phyloP scores from a whole-genome alignment of 2,329 filamentous ascomycete species.

The Colletotrichum destructivum region DNA sequence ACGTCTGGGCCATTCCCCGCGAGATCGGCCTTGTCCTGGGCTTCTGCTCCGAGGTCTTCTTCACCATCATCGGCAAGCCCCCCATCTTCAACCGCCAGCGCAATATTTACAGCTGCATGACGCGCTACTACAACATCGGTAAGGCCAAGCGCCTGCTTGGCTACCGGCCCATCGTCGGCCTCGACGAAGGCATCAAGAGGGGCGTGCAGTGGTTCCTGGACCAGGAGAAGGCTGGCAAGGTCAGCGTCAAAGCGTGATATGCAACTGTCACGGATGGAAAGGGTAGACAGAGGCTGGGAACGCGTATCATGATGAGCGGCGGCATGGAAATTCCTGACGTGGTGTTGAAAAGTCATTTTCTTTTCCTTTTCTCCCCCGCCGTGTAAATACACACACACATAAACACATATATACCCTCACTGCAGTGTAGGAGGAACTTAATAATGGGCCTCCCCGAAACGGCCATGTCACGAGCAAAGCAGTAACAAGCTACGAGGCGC shows the following conservation, averaged over 20 bases:
- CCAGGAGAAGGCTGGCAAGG: constrained; percentile 58
- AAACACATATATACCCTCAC: constrained; percentile 27
- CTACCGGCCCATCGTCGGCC: constrained; percentile 76
- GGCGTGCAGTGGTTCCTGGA: constrained; percentile 70
- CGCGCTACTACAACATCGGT: constrained; percentile 81
- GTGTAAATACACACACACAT: background rate
- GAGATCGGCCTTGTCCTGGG: constrained; percentile 68
- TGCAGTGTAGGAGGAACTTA: constrained; percentile 7
- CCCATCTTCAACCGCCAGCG: constrained; percentile 72
- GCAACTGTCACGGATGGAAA: background rate
- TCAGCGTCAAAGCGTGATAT: constrained; percentile 33
- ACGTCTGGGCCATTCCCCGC: constrained; percentile 69
- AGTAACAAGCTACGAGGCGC: background rate
- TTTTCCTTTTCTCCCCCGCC: background rate
- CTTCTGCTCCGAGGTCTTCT: constrained; percentile 67
- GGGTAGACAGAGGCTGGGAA: background rate
- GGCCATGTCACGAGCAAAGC: constrained; percentile 11
- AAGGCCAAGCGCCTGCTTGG: constrained; percentile 81
- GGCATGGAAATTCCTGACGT: background rate
- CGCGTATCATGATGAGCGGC: background rate
- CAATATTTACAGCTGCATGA: constrained; percentile 80
- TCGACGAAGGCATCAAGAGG: constrained; percentile 75
- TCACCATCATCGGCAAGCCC: constrained; percentile 63
- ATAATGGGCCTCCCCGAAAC: constrained; percentile 4
- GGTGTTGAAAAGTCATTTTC: constrained; percentile 19